Conservation (phyloP, 306 rosid species). For the Geum urbanum region DNA sequence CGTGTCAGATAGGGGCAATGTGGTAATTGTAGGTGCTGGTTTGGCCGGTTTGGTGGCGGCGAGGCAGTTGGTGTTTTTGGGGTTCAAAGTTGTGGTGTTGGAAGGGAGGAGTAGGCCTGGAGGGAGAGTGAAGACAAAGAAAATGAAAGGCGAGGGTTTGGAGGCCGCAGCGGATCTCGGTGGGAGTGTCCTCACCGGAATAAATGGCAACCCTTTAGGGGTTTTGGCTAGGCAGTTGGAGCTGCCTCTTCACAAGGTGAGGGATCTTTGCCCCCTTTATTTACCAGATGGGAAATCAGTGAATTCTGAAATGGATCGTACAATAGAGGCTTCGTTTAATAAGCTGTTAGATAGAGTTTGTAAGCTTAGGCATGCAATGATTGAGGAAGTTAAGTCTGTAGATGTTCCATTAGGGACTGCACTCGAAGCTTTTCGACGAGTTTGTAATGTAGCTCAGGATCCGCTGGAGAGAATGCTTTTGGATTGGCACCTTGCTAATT, state of each 20-base stretch:
- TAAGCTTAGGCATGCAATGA: slow-evolving; percentile 80
- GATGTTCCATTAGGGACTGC: slow-evolving; percentile 80
- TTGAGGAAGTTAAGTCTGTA: slow-evolving; percentile 74
- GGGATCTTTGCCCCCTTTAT: slow-evolving; percentile 82
- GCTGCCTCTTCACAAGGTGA: slow-evolving; percentile 84
- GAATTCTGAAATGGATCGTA: slow-evolving; percentile 66
- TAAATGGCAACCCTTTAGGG: slow-evolving; percentile 83
- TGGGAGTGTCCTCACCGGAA: slow-evolving; percentile 91
- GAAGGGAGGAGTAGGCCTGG: slow-evolving; percentile 84
- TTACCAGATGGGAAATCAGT: slow-evolving; percentile 76
- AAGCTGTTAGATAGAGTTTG: slow-evolving; percentile 83
- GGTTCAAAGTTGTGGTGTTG: slow-evolving; percentile 72
- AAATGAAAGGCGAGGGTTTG: slow-evolving; percentile 47
- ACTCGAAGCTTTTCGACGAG: slow-evolving; percentile 68
- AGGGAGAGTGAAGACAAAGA: slow-evolving; percentile 83
- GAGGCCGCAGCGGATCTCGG: slow-evolving; percentile 89
- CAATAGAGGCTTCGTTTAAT: slow-evolving; percentile 69
- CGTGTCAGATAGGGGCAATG: slow-evolving; percentile 53
- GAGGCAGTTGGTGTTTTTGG: slow-evolving; percentile 74
- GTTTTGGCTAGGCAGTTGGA: slow-evolving; percentile 86
- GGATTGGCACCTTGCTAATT: slow-evolving; percentile 90
- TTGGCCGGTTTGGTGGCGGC: slow-evolving; percentile 85
- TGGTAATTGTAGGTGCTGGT: slow-evolving; percentile 78
- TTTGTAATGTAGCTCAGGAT: slow-evolving; percentile 62
- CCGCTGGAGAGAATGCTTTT: slow-evolving; percentile 72